A percentile compares a stretch with the other conserved stretches of the same genome.
Evolutionary conservation across 805 yeast genomes (phyloP).

Genomic region (Metschnikowia continentalis): DNA sequence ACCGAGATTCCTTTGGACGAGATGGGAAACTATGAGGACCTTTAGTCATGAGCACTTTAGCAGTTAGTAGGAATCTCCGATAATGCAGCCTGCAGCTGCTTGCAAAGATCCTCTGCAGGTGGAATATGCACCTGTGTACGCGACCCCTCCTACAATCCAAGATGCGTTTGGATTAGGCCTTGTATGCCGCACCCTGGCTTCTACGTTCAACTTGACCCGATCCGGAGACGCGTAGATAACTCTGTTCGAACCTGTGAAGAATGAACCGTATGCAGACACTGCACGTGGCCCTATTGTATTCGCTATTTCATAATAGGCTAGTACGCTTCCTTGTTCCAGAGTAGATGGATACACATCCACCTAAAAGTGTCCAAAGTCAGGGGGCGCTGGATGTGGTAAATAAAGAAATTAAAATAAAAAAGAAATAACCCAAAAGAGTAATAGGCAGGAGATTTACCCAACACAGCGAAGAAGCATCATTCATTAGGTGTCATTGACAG

Average conservation of each 20-base stretch:
- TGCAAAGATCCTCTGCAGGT: neutral
- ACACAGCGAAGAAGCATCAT: no score
- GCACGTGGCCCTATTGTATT: neutral
- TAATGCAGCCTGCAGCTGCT: neutral
- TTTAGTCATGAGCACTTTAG: neutral
- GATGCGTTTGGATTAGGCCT: neutral
- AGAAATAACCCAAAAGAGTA: no score
- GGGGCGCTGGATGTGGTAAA: no score
- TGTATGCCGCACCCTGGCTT: neutral
- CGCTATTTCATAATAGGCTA: no score
- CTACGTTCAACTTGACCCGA: neutral
- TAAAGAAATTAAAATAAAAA: no score
- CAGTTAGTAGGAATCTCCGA: neutral
- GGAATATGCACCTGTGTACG: neutral
- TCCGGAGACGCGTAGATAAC: neutral
- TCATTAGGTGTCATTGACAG: no score
- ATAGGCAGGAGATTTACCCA: no score
- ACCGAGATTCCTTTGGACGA: constrained; percentile 46
- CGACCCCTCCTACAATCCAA: neutral
- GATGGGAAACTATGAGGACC: neutral
- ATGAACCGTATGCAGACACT: neutral
- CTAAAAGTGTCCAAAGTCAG: no score
- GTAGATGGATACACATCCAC: no score
- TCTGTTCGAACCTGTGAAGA: neutral
- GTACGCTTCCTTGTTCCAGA: no score